Base-by-base conservation (phyloP, 164 flowering plant genomes). In the Aristolochia californica region DNA sequence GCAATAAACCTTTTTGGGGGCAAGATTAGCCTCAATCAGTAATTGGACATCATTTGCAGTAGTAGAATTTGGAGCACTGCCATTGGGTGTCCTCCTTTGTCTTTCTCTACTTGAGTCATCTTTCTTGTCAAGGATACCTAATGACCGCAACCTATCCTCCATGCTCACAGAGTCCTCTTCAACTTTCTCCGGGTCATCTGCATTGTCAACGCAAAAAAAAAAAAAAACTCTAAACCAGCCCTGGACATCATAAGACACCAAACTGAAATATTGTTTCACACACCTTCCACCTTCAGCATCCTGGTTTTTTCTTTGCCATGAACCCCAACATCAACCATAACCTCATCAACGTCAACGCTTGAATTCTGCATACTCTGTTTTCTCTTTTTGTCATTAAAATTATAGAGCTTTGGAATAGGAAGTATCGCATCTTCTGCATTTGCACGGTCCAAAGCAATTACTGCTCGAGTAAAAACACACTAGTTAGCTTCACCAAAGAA, bases 361-460 rank as follows among this genome's bases (percentile, higher is more conserved):
- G 70, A 56, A 22, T 57, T 52, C 47, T 53, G 50, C 51, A 56
- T 44, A 12, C 45, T 23, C 22, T 45, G 62, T 59, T 61, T 69
- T 67, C 56, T 55, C 48, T 66, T 74, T 52, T 68, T 72, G 15
- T 77, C 79, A 56, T 61, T 60, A 57, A 69, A 53, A 63, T 81
- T 78, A 62, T 75, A 56, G 40, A 84, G 38, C 70, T 65, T 85
- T 50, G 97, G 79, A 45, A 80, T 68, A 44, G 97, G 97, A 68
- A 81, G 80, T 47, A 78, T 50, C 13, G 97, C 96, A 62, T 79
- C 99, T 70, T 83, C 95, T 0, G 88, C 91, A 77, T 85, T 81
- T 59, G 97, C 80, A 60, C 97, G 90, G 67, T 85, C 96, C 52
- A 93, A 65, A 34, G 94, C 88, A 52, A 80, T 83, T 61, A 84